phyloP scores from a whole-genome alignment of 208 protist species.

The Ichthyophonus hoferi region DNA sequence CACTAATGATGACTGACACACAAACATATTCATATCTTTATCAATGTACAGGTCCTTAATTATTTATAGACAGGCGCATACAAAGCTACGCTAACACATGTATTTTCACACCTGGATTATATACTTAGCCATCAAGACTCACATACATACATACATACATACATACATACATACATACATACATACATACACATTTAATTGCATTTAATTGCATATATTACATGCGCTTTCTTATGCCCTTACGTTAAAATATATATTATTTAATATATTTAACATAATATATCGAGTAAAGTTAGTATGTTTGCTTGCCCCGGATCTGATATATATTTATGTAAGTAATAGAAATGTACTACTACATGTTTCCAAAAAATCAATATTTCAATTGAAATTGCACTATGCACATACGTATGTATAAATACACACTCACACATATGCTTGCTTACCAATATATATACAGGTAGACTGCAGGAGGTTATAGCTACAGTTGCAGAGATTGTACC shows the following conservation, averaged over 20 bases:
- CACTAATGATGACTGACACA: not conserved
- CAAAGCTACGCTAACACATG: not conserved
- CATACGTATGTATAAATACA: not conserved
- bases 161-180: constrained; percentile 19
- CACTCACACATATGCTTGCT: not conserved
- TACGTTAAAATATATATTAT: not conserved
- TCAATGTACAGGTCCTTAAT: not conserved
- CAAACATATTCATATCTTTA: not conserved
- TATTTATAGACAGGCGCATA: not conserved
- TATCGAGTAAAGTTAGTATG: not conserved
- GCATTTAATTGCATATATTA: too few species aligned
- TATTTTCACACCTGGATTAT: not conserved
- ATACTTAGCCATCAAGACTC: not conserved
- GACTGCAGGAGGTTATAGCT: constrained; percentile 1
- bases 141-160: constrained; percentile 26
- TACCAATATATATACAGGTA: not conserved
- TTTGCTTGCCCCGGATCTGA: not conserved
- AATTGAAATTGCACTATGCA: not conserved
- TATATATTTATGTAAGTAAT: not conserved
- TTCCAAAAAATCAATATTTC: not conserved
- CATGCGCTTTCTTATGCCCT: too few species aligned
- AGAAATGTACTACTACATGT: not conserved
- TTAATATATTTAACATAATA: not conserved
- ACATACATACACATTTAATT: not conserved
- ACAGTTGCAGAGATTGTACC: not conserved